Evolutionary conservation across 208 protist species (phyloP), one percentile per base, ranked within the genome.

Genomic region (Strigomonas galati): DNA sequence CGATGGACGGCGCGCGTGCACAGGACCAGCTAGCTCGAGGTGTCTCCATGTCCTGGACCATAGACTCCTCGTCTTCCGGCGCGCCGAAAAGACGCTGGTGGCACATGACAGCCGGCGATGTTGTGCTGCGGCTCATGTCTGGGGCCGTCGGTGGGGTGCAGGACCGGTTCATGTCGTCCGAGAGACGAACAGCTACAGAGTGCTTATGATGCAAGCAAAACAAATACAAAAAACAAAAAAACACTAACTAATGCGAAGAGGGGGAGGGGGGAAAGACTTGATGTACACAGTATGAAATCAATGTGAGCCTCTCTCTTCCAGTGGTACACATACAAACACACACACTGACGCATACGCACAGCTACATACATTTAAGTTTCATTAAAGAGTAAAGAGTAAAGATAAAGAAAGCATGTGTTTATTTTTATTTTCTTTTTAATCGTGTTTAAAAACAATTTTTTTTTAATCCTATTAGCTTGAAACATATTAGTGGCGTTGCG

Each of bases 41-140:
- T 59, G 40, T n/a, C 57, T 59, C 17, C 51, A 69, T 63, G 37
- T 57, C 43, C 67, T 58, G 15, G 46, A 27, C 53, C 31, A 59
- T 46, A 12, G 52, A 48, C 7, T 48, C 43, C 12, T 44, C 31
- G 6, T 74, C 71, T 12, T 61, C 64, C n/a, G 52, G 21, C 52
- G 59, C 70, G 27, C 69, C 76, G 3, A 61, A 71, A 12, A 78
- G 68, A 21, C 63, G 54, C 53, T 67, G 68, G 28, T 74, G 55
- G 37, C 71, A 69, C 9, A 78, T 7, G 54, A 30, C 44, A 59
- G 67, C 65, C 21, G 71, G 54, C 7, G 53, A 72, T 0, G 53
- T 49, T 5, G 62, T 65, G 12, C 12, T 65, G 72, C 1, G 60
- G 44, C 32, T 59, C 61, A 19, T 68, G 23, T 6, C 48, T 46